Base-by-base conservation (phyloP, 225 moss, liverwort and hornwort species). In the Physcomitrium patens region DNA sequence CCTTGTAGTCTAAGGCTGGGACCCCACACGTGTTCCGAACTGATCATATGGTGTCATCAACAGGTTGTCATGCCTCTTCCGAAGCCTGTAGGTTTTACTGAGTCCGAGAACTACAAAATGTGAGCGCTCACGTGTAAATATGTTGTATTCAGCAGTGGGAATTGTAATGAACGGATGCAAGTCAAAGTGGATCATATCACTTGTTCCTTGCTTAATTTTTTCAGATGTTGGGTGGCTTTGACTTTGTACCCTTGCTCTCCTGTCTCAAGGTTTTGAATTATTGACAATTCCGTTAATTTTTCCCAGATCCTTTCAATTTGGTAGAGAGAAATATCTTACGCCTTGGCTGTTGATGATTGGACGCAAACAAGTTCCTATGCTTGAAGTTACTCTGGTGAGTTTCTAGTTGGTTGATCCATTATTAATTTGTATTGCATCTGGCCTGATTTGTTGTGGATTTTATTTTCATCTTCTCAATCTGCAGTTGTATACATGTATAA, bases 61-160 rank as follows among this genome's bases (percentile, higher is more conserved):
- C 87, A 99, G 97, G 93, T 99, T 78, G 90, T 95, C 12, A 81
- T 99, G 83, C 99, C 99, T 18, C 78, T 99, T 77, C 84, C 95
- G 65, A 99, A 89, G 84, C 95, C 95, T 43, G 74, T 81, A 37
- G 99, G 99, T 76, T 95, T 81, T 76, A 82, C 92, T 42, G 87
- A 76, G 57, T 59, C 83, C 54, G 91, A 91, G 64, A 85, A 78
- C 62, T 95, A 89, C 79, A 99, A 99, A 89, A 79, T 95, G 97
- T 99, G 82, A 83, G 97, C 79, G 57, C 59, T 55, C 58, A 44
- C 68, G 17, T 69, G 43, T 27, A 18, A 43, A 47, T 67, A 20
- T 60, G 43, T 60, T 41, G 63, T 55, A 8, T 71, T 62, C 28
- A n/a, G 54, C 72, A 61, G 65, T 46, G 7, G 43, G 0, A 72